Conservation (phyloP, 108 stramenopile species). For the Bacterosira constricta region DNA sequence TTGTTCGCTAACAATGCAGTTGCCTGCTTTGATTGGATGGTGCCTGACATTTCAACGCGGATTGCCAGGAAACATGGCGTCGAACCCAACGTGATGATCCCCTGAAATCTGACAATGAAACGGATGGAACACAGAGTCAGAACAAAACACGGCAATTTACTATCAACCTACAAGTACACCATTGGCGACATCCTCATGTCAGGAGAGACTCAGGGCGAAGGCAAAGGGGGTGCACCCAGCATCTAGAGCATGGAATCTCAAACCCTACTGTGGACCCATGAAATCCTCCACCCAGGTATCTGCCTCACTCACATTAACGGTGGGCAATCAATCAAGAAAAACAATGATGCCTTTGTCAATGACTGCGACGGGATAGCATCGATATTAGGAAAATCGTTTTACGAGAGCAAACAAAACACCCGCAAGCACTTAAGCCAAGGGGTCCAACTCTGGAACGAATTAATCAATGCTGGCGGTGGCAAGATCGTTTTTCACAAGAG, state of each 20-base stretch:
- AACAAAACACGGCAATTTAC: background rate
- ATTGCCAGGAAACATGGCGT: background rate
- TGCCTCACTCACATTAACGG: background rate
- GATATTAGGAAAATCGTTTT: too few species aligned
- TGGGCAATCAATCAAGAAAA: background rate
- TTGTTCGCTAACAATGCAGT: background rate
- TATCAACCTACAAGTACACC: background rate
- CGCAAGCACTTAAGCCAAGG: background rate
- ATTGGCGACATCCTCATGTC: background rate
- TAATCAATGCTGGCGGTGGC: background rate
- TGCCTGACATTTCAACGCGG: too few species aligned
- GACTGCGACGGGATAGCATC: background rate
- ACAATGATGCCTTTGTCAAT: constrained; percentile 10
- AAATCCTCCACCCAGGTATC: background rate
- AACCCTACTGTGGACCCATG: background rate
- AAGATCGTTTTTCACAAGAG: constrained; percentile 3
- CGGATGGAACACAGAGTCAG: background rate
- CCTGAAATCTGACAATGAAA: background rate
- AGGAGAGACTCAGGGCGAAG: constrained; percentile 18
- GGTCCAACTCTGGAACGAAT: background rate
- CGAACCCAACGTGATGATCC: background rate
- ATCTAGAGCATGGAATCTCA: background rate
- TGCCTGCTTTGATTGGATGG: constrained; percentile 24
- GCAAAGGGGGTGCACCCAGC: background rate
- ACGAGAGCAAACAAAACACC: background rate